Evolutionary conservation across 805 yeast genomes (phyloP).

Genomic region (Zygosaccharomyces bisporus): DNA sequence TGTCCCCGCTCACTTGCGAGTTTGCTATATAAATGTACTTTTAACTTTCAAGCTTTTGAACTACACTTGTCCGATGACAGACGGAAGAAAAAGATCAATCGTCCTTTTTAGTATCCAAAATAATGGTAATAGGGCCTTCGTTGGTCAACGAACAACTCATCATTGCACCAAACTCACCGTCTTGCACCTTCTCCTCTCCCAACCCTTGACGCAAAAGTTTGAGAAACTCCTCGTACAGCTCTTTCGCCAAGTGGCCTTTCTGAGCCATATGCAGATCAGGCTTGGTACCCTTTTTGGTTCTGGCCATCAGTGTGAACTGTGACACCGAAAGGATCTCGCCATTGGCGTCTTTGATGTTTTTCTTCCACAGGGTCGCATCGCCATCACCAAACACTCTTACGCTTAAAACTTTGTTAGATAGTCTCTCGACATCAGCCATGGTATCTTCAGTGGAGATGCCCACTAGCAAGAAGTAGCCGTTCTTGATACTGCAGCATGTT

Average conservation of each 20-base stretch:
- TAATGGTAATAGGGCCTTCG: conserved; percentile 91
- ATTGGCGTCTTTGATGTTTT: conserved; percentile 55
- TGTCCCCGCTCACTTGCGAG: not conserved
- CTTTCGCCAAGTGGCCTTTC: conserved; percentile 57
- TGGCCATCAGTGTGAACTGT: conserved; percentile 87
- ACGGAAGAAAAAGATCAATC: not conserved
- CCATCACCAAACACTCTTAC: conserved; percentile 75
- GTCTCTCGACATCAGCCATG: conserved; percentile 60
- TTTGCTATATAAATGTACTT: not conserved
- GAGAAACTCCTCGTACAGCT: conserved; percentile 49
- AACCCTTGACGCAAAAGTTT: conserved; percentile 45
- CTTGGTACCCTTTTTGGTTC: conserved; percentile 83
- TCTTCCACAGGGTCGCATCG: conserved; percentile 72
- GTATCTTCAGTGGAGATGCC: conserved; percentile 83
- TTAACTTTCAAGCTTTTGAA: not conserved
- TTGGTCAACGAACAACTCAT: conserved; percentile 88
- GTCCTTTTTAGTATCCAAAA: conserved; percentile 62
- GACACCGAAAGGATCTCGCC: conserved; percentile 84
- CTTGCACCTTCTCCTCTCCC: conserved; percentile 65
- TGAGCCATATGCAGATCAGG: conserved; percentile 95
- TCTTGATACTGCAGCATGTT: conserved; percentile 43
- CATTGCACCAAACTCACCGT: conserved; percentile 95
- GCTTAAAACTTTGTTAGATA: conserved; percentile 62
- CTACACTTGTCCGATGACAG: too few species aligned
- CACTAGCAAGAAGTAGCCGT: conserved; percentile 76